Conservation (phyloP, 192 early-diverging fungal genomes). For the Piromyces finnis region DNA sequence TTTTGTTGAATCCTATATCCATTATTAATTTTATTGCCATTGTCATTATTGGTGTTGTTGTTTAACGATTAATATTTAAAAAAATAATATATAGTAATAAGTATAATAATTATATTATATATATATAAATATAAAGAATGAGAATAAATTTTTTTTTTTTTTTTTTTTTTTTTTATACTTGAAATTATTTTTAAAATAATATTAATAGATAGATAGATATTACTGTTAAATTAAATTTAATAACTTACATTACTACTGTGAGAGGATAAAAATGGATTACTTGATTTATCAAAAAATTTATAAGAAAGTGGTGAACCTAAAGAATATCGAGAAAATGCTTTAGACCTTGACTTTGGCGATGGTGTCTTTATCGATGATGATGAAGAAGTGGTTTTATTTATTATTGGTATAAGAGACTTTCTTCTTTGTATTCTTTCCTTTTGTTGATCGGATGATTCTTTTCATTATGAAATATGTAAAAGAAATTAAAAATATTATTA, state of each 20-base stretch:
- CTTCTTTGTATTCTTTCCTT: neutral
- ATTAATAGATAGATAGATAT: too few species aligned
- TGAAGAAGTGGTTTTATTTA: neutral
- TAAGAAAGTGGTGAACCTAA: neutral
- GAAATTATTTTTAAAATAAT: too few species aligned
- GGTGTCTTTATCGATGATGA: neutral
- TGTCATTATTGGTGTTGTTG: too few species aligned
- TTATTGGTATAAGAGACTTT: neutral
- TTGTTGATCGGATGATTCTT: neutral
- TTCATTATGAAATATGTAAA: neutral
- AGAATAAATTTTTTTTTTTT: too few species aligned
- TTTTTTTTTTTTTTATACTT: too few species aligned
- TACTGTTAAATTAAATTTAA: too few species aligned
- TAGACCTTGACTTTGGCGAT: neutral
- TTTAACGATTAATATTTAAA: too few species aligned
- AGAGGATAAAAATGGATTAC: neutral
- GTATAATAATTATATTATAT: too few species aligned
- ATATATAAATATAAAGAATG: too few species aligned
- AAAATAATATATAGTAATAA: too few species aligned
- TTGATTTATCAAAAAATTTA: neutral
- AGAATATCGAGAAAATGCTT: neutral
- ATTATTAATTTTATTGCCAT: too few species aligned
- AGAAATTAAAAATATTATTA: too few species aligned
- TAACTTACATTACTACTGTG: neutral
- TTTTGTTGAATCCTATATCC: neutral